Percentiles rank a stretch among this genome's conserved stretches.
phyloP scores from a whole-genome alignment of 495 filamentous ascomycete species.

The Penicillium macrosclerotiorum region DNA sequence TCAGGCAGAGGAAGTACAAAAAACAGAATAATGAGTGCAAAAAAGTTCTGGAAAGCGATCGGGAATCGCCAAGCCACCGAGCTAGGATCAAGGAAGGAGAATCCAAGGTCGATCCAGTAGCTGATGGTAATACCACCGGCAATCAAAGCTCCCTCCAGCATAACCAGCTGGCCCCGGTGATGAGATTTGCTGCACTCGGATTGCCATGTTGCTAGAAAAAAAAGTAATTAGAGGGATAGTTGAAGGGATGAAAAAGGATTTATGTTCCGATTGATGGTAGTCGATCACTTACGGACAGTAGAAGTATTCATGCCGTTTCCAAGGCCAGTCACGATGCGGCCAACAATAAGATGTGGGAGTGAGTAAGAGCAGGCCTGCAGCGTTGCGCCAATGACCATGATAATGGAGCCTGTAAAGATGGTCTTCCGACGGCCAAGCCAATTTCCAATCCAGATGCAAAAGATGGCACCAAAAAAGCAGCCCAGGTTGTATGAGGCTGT shows the following conservation, averaged over 20 bases:
- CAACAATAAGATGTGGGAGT: constrained; percentile 60
- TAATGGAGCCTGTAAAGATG: constrained; percentile 66
- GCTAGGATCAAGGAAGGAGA: constrained; percentile 34
- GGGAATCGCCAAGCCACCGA: constrained; percentile 38
- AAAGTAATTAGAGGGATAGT: background rate
- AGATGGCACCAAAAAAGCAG: constrained; percentile 67
- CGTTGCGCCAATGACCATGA: constrained; percentile 67
- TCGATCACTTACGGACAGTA: constrained; percentile 40
- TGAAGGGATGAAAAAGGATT: background rate
- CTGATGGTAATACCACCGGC: constrained; percentile 44
- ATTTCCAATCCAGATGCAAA: constrained; percentile 69
- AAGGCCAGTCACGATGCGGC: constrained; percentile 64
- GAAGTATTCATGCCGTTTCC: constrained; percentile 58
- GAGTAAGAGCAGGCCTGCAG: constrained; percentile 63
- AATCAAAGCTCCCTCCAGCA: constrained; percentile 35
- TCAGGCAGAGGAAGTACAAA: constrained; percentile 37
- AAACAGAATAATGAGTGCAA: constrained; percentile 31
- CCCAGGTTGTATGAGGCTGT: constrained; percentile 68
- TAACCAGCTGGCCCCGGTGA: constrained; percentile 25
- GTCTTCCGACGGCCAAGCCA: constrained; percentile 66
- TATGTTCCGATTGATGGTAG: too few relatives aligned
- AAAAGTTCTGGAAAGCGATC: constrained; percentile 37
- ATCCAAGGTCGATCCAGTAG: constrained; percentile 50
- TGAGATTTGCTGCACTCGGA: constrained; percentile 38
- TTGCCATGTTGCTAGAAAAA: constrained; percentile 30